Conservation (phyloP, 2,329 filamentous ascomycete species). For the Nemania sp. region DNA sequence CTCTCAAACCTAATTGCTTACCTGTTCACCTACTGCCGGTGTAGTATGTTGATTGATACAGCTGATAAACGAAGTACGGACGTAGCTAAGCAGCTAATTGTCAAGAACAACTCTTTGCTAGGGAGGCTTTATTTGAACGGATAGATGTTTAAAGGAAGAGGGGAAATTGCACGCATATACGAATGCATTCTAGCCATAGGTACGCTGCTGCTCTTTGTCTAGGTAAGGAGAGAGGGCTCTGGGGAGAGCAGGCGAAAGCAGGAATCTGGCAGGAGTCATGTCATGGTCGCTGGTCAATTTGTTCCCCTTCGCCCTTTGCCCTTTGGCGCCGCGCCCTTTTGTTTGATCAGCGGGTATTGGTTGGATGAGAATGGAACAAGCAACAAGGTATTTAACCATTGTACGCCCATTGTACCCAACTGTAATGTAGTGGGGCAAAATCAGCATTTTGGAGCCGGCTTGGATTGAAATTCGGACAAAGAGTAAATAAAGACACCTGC, state of each 20-base stretch:
- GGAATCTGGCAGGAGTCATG: background rate
- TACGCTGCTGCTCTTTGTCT: background rate
- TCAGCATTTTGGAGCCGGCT: background rate
- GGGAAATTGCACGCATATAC: constrained; percentile 3
- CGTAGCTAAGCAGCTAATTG: too few relatives aligned
- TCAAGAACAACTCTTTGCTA: too few relatives aligned
- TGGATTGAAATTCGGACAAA: background rate
- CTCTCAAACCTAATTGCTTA: too few relatives aligned
- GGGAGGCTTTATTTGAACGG: background rate
- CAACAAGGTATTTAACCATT: constrained; percentile 12
- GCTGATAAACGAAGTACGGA: too few relatives aligned
- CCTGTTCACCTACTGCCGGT: too few relatives aligned
- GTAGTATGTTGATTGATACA: too few relatives aligned
- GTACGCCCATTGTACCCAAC: background rate
- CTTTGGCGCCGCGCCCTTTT: constrained; percentile 20
- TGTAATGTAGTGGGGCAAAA: background rate
- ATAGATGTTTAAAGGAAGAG: background rate
- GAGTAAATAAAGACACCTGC: background rate
- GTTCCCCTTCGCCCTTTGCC: constrained; percentile 9
- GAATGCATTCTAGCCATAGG: constrained; percentile 6
- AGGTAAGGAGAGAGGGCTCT: too few relatives aligned
- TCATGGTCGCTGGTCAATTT: constrained; percentile 19
- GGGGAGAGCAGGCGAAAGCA: constrained; percentile 10
- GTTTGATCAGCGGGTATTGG: background rate
- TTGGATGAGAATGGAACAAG: background rate